A percentile compares a stretch with the other conserved stretches of the same genome.
These are phyloP conservation scores for Salix dunnii DNA, from an alignment of 345 rosid species.

Conservation along the genomic window DNA sequence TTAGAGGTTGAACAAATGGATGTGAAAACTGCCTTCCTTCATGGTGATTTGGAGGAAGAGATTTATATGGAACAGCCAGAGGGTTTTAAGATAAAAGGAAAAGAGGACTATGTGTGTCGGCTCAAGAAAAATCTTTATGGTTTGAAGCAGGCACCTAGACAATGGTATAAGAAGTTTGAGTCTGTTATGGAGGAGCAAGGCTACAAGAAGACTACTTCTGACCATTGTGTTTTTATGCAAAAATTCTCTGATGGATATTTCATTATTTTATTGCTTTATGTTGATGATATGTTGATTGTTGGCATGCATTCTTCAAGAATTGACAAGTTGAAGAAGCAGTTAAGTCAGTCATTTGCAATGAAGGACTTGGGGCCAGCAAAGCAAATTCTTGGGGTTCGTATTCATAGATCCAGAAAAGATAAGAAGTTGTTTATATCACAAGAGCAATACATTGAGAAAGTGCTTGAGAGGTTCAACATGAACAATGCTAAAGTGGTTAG, in stretches of 20 bases:
- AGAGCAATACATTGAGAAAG: too few species aligned
- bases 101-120: neutral
- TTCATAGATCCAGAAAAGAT: too few species aligned
- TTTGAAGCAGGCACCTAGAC: neutral
- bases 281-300: too few species aligned
- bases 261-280: too few species aligned
- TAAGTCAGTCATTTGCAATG: neutral
- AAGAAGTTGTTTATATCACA: neutral
- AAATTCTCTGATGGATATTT: too few species aligned
- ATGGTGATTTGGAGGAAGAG: neutral
- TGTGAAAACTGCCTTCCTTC: neutral
- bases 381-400: neutral
- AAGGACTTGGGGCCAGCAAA: neutral
- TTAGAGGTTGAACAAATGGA: neutral
- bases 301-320: neutral
- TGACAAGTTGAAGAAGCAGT: neutral
- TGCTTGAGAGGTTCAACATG: neutral
- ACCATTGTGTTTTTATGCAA: too few species aligned
- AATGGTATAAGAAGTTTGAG: neutral
- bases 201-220: too few species aligned
- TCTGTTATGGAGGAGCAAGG: too few species aligned
- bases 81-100: neutral
- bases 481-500: neutral
- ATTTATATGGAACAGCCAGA: neutral
- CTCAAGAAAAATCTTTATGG: neutral